These are phyloP conservation scores for Lyophyllum decastes DNA, from an alignment of 768 basidiomycete genomes.

Conservation along the genomic window DNA sequence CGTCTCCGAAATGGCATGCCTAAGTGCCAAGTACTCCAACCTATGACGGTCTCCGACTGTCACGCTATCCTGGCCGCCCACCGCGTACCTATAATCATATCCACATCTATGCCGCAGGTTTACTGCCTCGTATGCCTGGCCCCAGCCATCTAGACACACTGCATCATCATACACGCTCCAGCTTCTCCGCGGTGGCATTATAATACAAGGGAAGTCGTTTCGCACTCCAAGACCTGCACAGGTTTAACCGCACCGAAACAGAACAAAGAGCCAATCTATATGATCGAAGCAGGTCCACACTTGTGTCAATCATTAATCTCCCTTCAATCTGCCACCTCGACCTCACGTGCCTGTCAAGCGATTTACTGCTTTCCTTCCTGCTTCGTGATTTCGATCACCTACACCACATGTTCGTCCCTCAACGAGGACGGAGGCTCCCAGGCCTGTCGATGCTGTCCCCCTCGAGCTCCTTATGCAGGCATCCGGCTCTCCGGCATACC, in stretches of 20 bases:
- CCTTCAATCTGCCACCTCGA: background rate
- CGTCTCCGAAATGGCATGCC: background rate
- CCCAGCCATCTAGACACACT: background rate
- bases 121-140: background rate
- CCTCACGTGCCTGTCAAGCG: conserved; percentile 1
- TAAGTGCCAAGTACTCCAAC: background rate
- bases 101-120: background rate
- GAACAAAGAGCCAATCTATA: background rate
- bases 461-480: background rate
- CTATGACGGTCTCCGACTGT: background rate
- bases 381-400: conserved; percentile 7
- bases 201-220: background rate
- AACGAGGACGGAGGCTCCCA: background rate
- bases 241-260: background rate
- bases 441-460: background rate
- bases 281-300: background rate
- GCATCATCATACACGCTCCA: background rate
- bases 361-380: background rate
- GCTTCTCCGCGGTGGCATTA: background rate
- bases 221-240: background rate
- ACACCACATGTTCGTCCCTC: background rate
- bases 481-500: background rate
- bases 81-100: too few relatives aligned
- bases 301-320: background rate
- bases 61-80: background rate